phyloP scores from a whole-genome alignment of 345 rosid genomes.

The Rhizophora mangle region DNA sequence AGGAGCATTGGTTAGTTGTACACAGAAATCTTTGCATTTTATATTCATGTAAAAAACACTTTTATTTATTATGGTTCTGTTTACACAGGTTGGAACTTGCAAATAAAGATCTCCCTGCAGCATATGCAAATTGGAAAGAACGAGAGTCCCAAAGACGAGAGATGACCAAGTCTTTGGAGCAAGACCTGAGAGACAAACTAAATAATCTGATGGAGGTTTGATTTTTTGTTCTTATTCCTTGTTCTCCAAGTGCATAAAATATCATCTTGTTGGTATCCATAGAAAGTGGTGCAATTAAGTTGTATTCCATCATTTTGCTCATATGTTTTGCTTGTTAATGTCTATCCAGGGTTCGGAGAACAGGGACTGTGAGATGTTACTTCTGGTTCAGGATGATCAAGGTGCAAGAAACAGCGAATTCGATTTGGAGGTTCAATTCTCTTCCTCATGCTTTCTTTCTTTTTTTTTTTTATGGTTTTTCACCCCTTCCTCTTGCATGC shows the following conservation, averaged over 20 bases:
- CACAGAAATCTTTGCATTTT: constrained; percentile 19
- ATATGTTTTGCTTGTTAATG: constrained; percentile 2
- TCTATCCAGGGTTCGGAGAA: constrained; percentile 39
- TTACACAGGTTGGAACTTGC: constrained; percentile 64
- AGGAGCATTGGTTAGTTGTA: constrained; percentile 71
- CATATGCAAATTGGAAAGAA: constrained; percentile 64
- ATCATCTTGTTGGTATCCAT: constrained; percentile 6
- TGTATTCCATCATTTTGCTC: constrained; percentile 1
- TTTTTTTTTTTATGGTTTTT: too few species aligned
- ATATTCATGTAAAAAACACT: not conserved
- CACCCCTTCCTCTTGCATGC: not conserved
- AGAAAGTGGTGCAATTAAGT: not conserved
- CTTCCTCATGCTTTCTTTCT: not conserved
- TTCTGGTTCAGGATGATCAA: constrained; percentile 27
- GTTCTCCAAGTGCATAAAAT: not conserved
- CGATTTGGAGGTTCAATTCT: constrained; percentile 14
- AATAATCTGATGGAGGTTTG: constrained; percentile 49
- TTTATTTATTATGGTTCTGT: constrained; percentile 12
- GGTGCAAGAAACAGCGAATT: constrained; percentile 13
- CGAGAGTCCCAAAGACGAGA: constrained; percentile 46
- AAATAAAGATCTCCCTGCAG: constrained; percentile 62
- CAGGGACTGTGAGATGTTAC: constrained; percentile 23
- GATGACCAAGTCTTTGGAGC: constrained; percentile 49
- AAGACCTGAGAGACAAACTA: constrained; percentile 52
- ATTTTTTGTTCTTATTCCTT: constrained; percentile 1